A percentile compares a stretch with the other conserved stretches of the same genome.
Conservation (phyloP, 257 asterid species). For the Osmanthus fragrans region DNA sequence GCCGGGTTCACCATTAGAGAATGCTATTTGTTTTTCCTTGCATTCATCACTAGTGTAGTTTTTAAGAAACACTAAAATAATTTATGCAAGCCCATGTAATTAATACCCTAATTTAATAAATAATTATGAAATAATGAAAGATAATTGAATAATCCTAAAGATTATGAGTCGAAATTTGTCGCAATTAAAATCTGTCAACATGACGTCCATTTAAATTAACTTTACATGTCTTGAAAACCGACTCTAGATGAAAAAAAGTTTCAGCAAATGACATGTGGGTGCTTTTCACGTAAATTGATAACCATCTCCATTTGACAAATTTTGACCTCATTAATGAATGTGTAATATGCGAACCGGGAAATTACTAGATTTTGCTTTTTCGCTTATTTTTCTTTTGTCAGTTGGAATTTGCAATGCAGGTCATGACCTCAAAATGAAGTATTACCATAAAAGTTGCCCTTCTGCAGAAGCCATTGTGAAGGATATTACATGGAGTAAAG, state of each 20-base stretch:
- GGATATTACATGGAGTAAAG: slow-evolving; percentile 26
- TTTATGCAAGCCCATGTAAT: too few relatives aligned
- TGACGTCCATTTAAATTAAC: too few relatives aligned
- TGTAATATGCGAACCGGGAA: too few relatives aligned
- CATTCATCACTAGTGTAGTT: too few relatives aligned
- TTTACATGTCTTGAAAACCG: background rate
- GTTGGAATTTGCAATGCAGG: slow-evolving; percentile 16
- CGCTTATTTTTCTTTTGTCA: background rate
- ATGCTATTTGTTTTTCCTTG: too few relatives aligned
- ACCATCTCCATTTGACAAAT: too few relatives aligned
- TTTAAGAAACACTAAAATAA: too few relatives aligned
- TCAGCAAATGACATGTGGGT: too few relatives aligned
- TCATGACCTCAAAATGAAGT: slow-evolving; percentile 15
- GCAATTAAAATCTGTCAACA: background rate
- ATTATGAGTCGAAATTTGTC: background rate
- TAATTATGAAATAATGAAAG: background rate
- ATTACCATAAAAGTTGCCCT: slow-evolving; percentile 25
- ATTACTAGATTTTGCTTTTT: background rate
- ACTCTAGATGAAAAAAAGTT: background rate
- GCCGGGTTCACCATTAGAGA: too few relatives aligned
- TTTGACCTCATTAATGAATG: background rate
- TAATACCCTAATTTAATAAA: too few relatives aligned
- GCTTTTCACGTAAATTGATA: too few relatives aligned
- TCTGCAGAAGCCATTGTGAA: slow-evolving; percentile 27
- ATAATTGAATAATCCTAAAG: background rate